Conservation (phyloP, 73 alveolate genomes). For the Tetrahymena malaccensis region DNA sequence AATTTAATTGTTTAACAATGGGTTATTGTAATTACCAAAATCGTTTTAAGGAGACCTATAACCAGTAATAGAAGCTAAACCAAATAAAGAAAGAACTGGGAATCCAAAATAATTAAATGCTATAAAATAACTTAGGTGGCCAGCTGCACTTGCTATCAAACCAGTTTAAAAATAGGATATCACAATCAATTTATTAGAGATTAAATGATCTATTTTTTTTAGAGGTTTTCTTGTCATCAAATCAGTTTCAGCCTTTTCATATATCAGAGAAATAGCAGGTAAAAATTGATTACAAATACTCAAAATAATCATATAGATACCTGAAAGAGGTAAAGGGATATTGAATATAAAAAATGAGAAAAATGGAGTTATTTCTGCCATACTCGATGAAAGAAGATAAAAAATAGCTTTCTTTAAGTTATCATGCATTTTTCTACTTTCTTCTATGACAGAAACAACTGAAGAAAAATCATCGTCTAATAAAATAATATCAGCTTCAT, state of each 20-base stretch:
- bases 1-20: not conserved
- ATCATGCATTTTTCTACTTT: conserved; percentile 92
- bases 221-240: conserved; percentile 85
- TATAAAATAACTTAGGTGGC: conserved; percentile 61
- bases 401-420: conserved; percentile 75
- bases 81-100: conserved; percentile 48
- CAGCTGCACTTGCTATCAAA: conserved; percentile 59
- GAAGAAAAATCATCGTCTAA: conserved; percentile 95
- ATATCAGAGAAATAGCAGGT: conserved; percentile 86
- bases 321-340: conserved; percentile 78
- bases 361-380: conserved; percentile 81
- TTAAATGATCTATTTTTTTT: conserved; percentile 77
- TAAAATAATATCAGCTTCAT: conserved; percentile 97
- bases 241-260: conserved; percentile 87
- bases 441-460: conserved; percentile 91
- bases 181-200: conserved; percentile 58
- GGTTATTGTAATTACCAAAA: not conserved
- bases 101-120: conserved; percentile 86
- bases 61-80: conserved; percentile 37
- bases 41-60: not conserved
- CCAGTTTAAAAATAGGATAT: conserved; percentile 69
- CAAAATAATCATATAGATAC: conserved; percentile 67
- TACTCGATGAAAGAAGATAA: conserved; percentile 59
- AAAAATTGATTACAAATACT: conserved; percentile 82
- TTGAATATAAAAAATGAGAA: conserved; percentile 55